Conservation (phyloP, 2,329 filamentous ascomycete genomes). For the Capronia americana region DNA sequence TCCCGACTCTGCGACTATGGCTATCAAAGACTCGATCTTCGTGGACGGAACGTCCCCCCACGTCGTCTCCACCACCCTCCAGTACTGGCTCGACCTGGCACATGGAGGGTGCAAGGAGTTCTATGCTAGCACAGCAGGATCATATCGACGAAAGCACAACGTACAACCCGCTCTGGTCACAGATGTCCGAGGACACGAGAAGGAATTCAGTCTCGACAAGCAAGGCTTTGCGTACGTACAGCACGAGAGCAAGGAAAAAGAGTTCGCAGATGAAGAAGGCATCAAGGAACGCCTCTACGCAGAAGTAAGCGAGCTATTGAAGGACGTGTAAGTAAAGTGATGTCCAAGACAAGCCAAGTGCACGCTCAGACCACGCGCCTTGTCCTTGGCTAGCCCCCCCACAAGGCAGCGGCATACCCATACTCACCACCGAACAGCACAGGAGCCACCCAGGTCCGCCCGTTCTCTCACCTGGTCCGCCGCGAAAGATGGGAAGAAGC, state of each 20-base stretch:
- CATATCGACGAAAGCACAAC: slow-evolving; percentile 9
- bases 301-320: slow-evolving; percentile 54
- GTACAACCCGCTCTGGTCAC: background rate
- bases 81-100: slow-evolving; percentile 17
- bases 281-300: slow-evolving; percentile 53
- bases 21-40: slow-evolving; percentile 14
- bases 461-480: slow-evolving; percentile 21
- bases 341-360: background rate
- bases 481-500: slow-evolving; percentile 7
- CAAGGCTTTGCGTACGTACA: slow-evolving; percentile 54
- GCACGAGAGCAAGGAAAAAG: slow-evolving; percentile 48
- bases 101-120: slow-evolving; percentile 8
- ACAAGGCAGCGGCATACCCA: too few species aligned
- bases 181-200: slow-evolving; percentile 13
- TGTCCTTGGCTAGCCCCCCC: background rate
- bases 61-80: slow-evolving; percentile 5
- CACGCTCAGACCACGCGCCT: background rate
- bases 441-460: slow-evolving; percentile 16
- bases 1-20: background rate
- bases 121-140: slow-evolving; percentile 16
- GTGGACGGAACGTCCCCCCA: background rate
- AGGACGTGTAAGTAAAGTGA: slow-evolving; percentile 41
- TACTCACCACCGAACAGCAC: slow-evolving; percentile 13
- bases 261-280: slow-evolving; percentile 50
- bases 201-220: slow-evolving; percentile 53